Evolutionary conservation across 192 early-diverging fungal genomes (phyloP).

Genomic region (Podila minutissima): DNA sequence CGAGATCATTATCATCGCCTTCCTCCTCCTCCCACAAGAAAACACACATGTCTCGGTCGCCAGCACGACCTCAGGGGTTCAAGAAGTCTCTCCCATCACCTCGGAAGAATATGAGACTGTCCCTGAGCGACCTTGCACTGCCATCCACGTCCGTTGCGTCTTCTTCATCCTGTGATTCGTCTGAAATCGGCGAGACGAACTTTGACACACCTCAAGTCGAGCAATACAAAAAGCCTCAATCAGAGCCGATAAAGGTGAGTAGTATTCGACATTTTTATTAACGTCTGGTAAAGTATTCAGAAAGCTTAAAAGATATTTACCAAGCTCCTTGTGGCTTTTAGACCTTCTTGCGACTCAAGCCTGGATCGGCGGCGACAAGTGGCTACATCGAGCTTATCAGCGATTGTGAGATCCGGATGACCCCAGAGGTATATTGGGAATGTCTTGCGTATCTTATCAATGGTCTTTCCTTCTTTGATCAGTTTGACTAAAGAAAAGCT

Average conservation of each 20-base stretch:
- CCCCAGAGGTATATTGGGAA: slow-evolving; percentile 8
- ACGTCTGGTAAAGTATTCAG: background rate
- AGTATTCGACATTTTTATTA: background rate
- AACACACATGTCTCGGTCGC: too few relatives aligned
- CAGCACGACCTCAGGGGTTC: too few relatives aligned
- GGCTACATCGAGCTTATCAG: slow-evolving; percentile 50
- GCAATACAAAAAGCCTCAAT: background rate
- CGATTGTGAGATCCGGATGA: slow-evolving; percentile 55
- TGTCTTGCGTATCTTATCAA: background rate
- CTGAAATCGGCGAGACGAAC: background rate
- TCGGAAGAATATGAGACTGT: background rate
- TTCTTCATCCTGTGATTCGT: background rate
- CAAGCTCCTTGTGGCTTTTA: background rate
- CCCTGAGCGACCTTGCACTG: background rate
- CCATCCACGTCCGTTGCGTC: background rate
- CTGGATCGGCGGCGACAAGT: background rate
- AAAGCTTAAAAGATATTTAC: too few relatives aligned
- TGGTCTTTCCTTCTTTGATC: background rate
- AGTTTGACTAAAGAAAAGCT: background rate
- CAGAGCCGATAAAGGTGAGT: background rate
- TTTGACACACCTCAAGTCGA: background rate
- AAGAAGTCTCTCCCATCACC: background rate
- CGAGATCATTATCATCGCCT: too few relatives aligned
- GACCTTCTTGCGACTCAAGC: slow-evolving; percentile 28
- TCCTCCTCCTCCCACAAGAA: too few relatives aligned